Evolutionary conservation across 1,284 basidiomycete genomes (phyloP), one percentile per base, ranked within the genome.

Genomic region (Puccinia hordei): DNA sequence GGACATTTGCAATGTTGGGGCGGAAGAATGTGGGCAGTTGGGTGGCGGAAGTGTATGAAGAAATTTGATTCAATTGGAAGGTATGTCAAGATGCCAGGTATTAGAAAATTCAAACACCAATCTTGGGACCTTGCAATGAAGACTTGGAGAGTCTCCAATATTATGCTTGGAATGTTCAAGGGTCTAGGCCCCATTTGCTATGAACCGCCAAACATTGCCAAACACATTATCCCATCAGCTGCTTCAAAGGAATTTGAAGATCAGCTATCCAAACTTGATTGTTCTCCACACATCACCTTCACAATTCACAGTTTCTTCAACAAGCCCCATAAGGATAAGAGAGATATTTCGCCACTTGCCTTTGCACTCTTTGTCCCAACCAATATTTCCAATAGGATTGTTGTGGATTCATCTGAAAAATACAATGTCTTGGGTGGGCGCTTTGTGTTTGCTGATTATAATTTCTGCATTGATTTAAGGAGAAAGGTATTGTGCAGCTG

Each of bases 1-100:
- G 57, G 57, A 17, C 57, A 12, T 19, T 61, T 19, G 5, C 9
- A 24, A 61, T 61, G 17, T 27, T 61, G 57, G 57, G 57, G 6
- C 33, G 57, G 57, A 27, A 61, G 22, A 19, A 61, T 61, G 57
- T 61, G 57, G 57, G 57, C 24, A 10, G 12, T 61, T 61, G 57
- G 57, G 6, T 61, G 57, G 57, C 57, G 57, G 5, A 61, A 61
- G 24, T 27, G 27, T 35, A 61, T 61, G 57, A 35, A 30, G 17
- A 19, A 12, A 27, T 10, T 27, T 19, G 24, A 61, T 5, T 5
- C 30, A n/a, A 4, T 61, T 35, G 33, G 57, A 27, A 12, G 19
- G 2, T 61, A 61, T 19, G 30, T 35, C 2, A 61, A 61, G 24
- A 4, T 17, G 3, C 22, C 49, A 17, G 49, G n/a, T n/a, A n/a